Evolutionary conservation across 2,329 filamentous ascomycete species (phyloP).

Genomic region (Ophiocordyceps camponoti-leonardi): DNA sequence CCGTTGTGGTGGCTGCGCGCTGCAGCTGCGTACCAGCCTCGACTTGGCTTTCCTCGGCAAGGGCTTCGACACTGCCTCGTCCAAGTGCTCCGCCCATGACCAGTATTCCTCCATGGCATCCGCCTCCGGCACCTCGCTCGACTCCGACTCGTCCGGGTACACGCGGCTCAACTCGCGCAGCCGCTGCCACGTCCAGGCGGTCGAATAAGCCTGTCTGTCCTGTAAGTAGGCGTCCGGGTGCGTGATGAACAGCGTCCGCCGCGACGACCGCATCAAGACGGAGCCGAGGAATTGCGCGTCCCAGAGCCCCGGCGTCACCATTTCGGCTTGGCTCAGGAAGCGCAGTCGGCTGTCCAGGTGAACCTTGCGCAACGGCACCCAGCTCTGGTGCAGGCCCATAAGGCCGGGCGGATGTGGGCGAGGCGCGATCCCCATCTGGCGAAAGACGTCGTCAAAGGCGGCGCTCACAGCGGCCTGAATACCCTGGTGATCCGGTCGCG

Average conservation of each 20-base stretch:
- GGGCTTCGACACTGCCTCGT: constrained; percentile 26
- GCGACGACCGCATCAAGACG: constrained; percentile 54
- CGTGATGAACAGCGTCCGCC: constrained; percentile 57
- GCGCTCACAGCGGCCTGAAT: constrained; percentile 45
- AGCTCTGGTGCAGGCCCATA: constrained; percentile 46
- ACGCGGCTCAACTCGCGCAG: constrained; percentile 45
- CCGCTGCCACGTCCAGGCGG: constrained; percentile 54
- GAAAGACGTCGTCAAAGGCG: constrained; percentile 42
- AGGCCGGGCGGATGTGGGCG: constrained; percentile 18
- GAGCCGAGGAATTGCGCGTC: constrained; percentile 52
- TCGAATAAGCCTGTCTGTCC: constrained; percentile 31
- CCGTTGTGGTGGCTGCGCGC: not conserved
- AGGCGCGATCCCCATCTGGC: constrained; percentile 21
- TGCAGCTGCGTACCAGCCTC: not conserved
- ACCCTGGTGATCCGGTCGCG: constrained; percentile 46
- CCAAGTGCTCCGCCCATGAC: constrained; percentile 47
- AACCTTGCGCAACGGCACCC: constrained; percentile 62
- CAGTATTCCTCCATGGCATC: constrained; percentile 44
- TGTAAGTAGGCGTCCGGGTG: constrained; percentile 61
- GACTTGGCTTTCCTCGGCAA: constrained; percentile 15
- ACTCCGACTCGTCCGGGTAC: constrained; percentile 26
- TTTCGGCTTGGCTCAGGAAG: constrained; percentile 53
- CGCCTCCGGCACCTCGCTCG: constrained; percentile 36
- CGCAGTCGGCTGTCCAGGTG: constrained; percentile 56
- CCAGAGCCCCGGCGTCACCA: constrained; percentile 58